Conservation (phyloP, 2,329 filamentous ascomycete genomes). For the Cercospora sojina region DNA sequence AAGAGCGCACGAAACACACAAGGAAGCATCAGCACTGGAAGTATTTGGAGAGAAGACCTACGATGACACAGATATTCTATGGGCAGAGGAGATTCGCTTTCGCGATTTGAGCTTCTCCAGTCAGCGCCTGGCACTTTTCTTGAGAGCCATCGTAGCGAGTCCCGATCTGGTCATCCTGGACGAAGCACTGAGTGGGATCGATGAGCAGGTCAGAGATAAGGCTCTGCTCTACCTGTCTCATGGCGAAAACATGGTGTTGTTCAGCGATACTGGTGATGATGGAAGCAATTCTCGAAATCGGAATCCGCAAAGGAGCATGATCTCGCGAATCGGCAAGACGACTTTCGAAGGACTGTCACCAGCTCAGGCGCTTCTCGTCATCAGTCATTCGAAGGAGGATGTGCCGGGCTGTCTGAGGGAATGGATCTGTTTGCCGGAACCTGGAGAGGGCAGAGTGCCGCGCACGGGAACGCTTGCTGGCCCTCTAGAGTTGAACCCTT, state of each 20-base stretch:
- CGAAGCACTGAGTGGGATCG: conserved; percentile 54
- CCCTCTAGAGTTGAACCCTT: conserved; percentile 35
- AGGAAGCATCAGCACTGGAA: conserved; percentile 2
- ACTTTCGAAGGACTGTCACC: conserved; percentile 63
- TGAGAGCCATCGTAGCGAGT: conserved; percentile 52
- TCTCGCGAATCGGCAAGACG: conserved; percentile 47
- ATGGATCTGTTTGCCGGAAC: conserved; percentile 82
- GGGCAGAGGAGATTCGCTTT: conserved; percentile 68
- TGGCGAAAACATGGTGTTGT: conserved; percentile 39
- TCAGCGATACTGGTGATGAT: background rate
- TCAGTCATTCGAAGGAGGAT: conserved; percentile 87
- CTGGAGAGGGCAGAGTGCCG: conserved; percentile 60
- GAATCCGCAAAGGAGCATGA: conserved; percentile 26
- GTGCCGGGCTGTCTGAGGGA: conserved; percentile 79
- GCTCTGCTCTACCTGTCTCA: conserved; percentile 74
- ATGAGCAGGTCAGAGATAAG: conserved; percentile 69
- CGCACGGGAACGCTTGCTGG: conserved; percentile 61
- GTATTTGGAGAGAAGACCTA: conserved; percentile 22
- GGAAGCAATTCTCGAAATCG: background rate
- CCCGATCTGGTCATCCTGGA: conserved; percentile 53
- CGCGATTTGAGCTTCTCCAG: conserved; percentile 74
- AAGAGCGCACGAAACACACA: background rate
- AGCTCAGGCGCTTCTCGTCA: conserved; percentile 81
- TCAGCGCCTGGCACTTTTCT: conserved; percentile 81
- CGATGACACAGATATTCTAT: conserved; percentile 47